Evolutionary conservation across 495 filamentous ascomycete genomes (phyloP), one percentile per base, ranked within the genome.

Genomic region (Emericellopsis terricola): DNA sequence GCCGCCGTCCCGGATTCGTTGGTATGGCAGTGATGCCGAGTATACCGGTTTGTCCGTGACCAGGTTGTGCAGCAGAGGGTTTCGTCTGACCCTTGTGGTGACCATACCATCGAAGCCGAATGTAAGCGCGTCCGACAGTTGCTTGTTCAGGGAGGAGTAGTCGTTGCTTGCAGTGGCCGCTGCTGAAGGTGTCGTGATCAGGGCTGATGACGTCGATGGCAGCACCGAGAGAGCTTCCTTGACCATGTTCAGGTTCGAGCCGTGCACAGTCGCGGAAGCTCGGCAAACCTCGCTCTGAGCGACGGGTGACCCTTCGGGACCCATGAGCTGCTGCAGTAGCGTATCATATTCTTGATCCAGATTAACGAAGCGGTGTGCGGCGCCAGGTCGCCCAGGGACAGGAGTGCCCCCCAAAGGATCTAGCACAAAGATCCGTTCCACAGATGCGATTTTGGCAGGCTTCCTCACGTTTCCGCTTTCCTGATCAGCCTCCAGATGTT

Each of bases 1-100:
- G 3, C 41, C 29, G 29, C 8, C 46, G 21, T 53, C 53, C 14
- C 60, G 59, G 19, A 64, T 51, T 15, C 76, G 67, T 31, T 70
- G 66, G 3, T 71, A 55, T 0, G 89, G 89, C 1, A 99, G 62
- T 0, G 89, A 99, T 1, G 89, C 84, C 8, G 86, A 94, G 39
- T 83, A 75, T 15, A 81, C 61, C 1, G 89, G 89, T 48, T 93
- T 87, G 54, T 99, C 86, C 11, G 89, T 99, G 13, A 99, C 68
- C 6, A 96, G 76, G 44, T 91, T 96, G 53, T 96, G 89, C 36
- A 99, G 94, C 8, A 99, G 65, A 1, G 86, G 84, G 47, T 99
- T 96, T 41, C 80, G 73, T 48, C 76, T 75, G 33, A 71, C 65
- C 39, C 83, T 67, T 0, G 82, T 85, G 29, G 71, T 69, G 1